phyloP scores from a whole-genome alignment of 2,329 filamentous ascomycete species.

The Ophiostoma populinum region DNA sequence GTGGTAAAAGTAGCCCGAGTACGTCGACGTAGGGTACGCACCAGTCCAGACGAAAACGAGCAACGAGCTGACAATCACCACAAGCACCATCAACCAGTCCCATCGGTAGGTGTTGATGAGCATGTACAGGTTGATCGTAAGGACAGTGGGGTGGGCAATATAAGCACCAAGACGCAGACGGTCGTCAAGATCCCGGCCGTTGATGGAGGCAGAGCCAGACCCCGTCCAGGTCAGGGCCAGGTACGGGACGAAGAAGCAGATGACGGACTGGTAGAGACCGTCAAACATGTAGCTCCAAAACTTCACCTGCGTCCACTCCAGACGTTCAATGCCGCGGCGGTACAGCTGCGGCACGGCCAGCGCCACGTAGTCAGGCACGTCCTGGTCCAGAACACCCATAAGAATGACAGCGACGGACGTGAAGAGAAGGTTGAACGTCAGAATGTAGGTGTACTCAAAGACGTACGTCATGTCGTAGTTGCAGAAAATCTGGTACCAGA shows the following conservation, averaged over 20 bases:
- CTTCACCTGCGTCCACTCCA: slow-evolving; percentile 90
- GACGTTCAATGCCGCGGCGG: slow-evolving; percentile 81
- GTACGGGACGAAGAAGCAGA: slow-evolving; percentile 87
- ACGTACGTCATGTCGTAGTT: slow-evolving; percentile 94
- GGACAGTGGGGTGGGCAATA: slow-evolving; percentile 65
- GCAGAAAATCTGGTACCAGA: slow-evolving; percentile 95
- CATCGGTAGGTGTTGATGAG: slow-evolving; percentile 92
- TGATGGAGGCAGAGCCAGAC: slow-evolving; percentile 36
- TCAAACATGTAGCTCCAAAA: slow-evolving; percentile 98
- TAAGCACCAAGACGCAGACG: slow-evolving; percentile 74
- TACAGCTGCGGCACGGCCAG: slow-evolving; percentile 91
- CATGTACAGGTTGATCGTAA: slow-evolving; percentile 87
- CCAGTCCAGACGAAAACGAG: slow-evolving; percentile 95
- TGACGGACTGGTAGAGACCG: slow-evolving; percentile 83
- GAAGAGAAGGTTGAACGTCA: slow-evolving; percentile 92
- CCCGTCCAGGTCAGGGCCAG: slow-evolving; percentile 61
- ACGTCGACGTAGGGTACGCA: slow-evolving; percentile 46
- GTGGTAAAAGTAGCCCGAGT: slow-evolving; percentile 48
- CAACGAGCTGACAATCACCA: slow-evolving; percentile 66
- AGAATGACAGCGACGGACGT: slow-evolving; percentile 88
- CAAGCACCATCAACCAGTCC: slow-evolving; percentile 88
- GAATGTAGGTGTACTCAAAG: slow-evolving; percentile 94
- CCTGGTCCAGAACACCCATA: slow-evolving; percentile 93
- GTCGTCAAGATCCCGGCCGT: slow-evolving; percentile 61
- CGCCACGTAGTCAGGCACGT: slow-evolving; percentile 86